phyloP scores from a whole-genome alignment of 2,329 filamentous ascomycete genomes.

The Botrytis aclada region DNA sequence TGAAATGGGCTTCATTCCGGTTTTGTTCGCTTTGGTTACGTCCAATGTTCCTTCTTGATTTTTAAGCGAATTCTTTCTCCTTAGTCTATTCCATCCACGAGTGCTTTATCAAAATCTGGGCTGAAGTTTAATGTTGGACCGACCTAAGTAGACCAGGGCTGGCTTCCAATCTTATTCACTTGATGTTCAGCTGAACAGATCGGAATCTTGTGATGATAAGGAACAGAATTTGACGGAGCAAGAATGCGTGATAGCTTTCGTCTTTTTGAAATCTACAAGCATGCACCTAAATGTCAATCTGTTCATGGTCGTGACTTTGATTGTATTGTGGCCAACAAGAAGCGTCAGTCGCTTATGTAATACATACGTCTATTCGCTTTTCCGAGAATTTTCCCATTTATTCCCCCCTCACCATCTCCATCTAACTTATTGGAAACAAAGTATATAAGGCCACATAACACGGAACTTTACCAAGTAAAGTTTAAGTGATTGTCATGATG shows the following conservation, averaged over 20 bases:
- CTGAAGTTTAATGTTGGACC: neutral
- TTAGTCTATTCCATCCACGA: neutral
- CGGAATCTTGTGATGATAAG: neutral
- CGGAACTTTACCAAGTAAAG: neutral
- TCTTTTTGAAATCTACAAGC: neutral
- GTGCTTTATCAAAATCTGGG: neutral
- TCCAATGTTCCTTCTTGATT: neutral
- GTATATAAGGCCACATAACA: accelerated
- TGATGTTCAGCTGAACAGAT: neutral
- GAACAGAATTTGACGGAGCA: neutral
- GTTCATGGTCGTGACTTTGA: neutral
- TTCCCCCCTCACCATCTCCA: neutral
- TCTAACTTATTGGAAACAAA: neutral
- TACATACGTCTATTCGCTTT: neutral
- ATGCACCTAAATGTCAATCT: neutral
- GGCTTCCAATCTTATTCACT: neutral
- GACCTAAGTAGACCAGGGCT: neutral
- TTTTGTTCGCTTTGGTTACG: neutral
- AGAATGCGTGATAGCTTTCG: neutral
- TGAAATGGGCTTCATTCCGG: neutral
- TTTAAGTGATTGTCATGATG: neutral
- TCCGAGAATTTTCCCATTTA: neutral
- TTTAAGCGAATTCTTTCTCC: neutral
- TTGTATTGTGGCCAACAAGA: neutral
- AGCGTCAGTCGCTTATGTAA: neutral